These are phyloP conservation scores for Penicillium atrosanguineum DNA, from an alignment of 495 filamentous ascomycete genomes.

Conservation along the genomic window DNA sequence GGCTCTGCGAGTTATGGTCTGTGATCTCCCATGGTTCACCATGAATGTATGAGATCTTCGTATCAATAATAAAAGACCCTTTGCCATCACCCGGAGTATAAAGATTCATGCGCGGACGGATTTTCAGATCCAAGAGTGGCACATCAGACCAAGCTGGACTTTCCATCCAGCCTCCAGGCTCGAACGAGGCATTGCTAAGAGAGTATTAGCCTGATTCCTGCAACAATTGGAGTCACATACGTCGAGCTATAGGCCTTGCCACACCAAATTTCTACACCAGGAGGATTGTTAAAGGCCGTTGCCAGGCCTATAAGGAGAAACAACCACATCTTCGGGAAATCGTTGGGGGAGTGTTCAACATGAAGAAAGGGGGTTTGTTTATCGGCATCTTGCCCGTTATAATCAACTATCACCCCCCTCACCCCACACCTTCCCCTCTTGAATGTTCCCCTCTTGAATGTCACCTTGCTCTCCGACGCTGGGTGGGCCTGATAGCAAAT, in stretches of 20 bases:
- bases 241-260: constrained; percentile 56
- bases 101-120: constrained; percentile 58
- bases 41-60: constrained; percentile 50
- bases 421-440: constrained; percentile 8
- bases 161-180: constrained; percentile 58
- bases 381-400: neutral
- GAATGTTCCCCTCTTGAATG: constrained; percentile 22
- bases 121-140: constrained; percentile 52
- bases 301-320: constrained; percentile 9
- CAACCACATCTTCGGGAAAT: constrained; percentile 7
- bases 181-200: constrained; percentile 50
- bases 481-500: constrained; percentile 1
- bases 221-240: constrained; percentile 21
- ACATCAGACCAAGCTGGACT: constrained; percentile 41
- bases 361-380: constrained; percentile 4
- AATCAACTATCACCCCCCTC: constrained; percentile 10
- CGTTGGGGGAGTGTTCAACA: neutral
- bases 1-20: constrained; percentile 4
- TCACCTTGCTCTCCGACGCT: constrained; percentile 12
- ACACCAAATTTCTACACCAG: constrained; percentile 49
- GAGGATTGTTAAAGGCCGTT: constrained; percentile 26
- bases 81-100: constrained; percentile 54
- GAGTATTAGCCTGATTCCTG: neutral
- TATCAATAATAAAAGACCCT: constrained; percentile 60
- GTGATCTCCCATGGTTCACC: constrained; percentile 41